Base-by-base conservation (phyloP, 139 green algal species). In the Gonium pectorale region DNA sequence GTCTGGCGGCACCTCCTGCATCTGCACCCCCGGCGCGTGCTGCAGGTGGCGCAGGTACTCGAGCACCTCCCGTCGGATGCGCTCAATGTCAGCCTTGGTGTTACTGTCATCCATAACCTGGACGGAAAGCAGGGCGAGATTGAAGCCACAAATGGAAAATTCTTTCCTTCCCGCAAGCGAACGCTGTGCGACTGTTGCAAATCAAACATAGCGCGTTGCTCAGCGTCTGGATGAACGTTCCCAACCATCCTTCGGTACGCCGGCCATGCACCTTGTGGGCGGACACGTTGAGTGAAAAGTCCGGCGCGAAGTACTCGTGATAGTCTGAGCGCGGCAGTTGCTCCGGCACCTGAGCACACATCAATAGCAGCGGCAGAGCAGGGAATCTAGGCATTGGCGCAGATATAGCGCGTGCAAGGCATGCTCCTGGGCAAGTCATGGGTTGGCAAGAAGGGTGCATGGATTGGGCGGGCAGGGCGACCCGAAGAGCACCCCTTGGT, bases 291-390 rank as follows among this genome's bases (percentile, higher is more conserved):
- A 98, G 88, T 0, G 69, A 90, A 81, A 93, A 95, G 74, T 95
- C 91, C 5, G 95, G 94, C 0, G 86, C 94, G 81, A 95, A 99
- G 83, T 98, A 98, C 56, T 99, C 96, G 64, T 94, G 94, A 80
- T 98, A 99, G 31, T 97, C 94, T 69, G 94, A 97, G 24, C 87
- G 77, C 0, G 97, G 97, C 79, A 99, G 85, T 62, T 94, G 62
- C 63, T 99, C 93, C 1, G 85, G 73, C 41, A 93, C 67, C 69
- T 86, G 85, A n/a, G n/a, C n/a, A n/a, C n/a, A n/a, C n/a, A n/a
- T n/a, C n/a, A n/a, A n/a, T n/a, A n/a, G n/a, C n/a, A n/a, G n/a
- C n/a, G n/a, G n/a, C n/a, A n/a, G n/a, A n/a, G n/a, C n/a, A n/a
- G n/a, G n/a, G n/a, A n/a, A n/a, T n/a, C n/a, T n/a, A n/a, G n/a